A percentile compares a stretch with the other conserved stretches of the same genome.
Conservation (phyloP, 768 basidiomycete species). For the Gloeophyllum trabeum region DNA sequence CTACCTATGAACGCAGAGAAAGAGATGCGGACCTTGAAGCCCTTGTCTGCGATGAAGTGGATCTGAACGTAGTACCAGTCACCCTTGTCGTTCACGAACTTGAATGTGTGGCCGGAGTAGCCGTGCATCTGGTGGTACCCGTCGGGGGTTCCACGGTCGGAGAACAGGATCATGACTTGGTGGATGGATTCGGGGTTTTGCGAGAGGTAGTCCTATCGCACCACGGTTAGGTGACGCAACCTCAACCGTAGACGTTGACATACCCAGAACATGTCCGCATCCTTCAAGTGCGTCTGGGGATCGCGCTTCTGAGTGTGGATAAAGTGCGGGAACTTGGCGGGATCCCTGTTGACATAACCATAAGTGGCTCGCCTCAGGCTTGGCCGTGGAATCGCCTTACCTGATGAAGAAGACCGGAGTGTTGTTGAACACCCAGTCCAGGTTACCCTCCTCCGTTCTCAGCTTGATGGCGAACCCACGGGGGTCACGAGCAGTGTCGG, state of each 20-base stretch:
- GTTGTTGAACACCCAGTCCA: constrained; percentile 90
- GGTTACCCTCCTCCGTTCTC: constrained; percentile 84
- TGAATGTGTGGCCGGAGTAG: constrained; percentile 89
- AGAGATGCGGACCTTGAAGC: constrained; percentile 52
- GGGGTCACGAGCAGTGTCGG: constrained; percentile 89
- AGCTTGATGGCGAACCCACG: constrained; percentile 90
- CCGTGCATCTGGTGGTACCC: constrained; percentile 85
- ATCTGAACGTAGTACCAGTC: constrained; percentile 82
- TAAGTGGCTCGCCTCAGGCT: not conserved
- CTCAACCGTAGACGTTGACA: constrained; percentile 18
- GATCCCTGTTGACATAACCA: constrained; percentile 29
- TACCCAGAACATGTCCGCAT: constrained; percentile 80
- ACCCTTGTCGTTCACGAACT: constrained; percentile 78
- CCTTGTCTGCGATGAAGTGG: constrained; percentile 68
- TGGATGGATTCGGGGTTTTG: constrained; percentile 87
- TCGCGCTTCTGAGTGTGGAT: constrained; percentile 90
- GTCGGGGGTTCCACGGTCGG: constrained; percentile 91
- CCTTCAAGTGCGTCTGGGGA: constrained; percentile 87
- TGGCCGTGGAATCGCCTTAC: not conserved
- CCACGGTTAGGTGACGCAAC: constrained; percentile 20
- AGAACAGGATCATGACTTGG: constrained; percentile 83
- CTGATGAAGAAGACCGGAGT: constrained; percentile 85
- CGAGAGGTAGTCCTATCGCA: constrained; percentile 73
- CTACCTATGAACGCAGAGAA: not conserved
- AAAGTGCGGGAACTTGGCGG: constrained; percentile 87